Base-by-base conservation (phyloP, 2,329 filamentous ascomycete species). In the Aspergillus costaricaensis region DNA sequence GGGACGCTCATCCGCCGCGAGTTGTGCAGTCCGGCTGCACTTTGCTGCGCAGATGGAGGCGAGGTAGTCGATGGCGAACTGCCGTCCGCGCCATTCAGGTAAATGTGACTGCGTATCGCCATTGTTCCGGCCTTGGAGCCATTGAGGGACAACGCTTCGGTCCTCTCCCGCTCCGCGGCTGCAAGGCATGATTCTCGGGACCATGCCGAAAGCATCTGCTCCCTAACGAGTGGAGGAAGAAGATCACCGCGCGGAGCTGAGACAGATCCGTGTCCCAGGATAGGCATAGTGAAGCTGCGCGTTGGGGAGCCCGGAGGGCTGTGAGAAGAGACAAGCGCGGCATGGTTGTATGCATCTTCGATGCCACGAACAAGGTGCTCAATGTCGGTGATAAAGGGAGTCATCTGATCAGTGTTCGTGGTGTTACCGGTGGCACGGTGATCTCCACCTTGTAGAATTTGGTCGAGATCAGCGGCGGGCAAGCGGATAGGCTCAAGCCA, bases 171-270 rank as follows among this genome's bases (percentile, higher is more conserved):
- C 61, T 90, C 86, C 52, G 91, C 83, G 39, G 85, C 82, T 10
- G 88, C 85, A 55, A 95, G 79, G 32, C 90, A 90, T 14, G 81
- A 78, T 21, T 96, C 92, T 70, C 88, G 88, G 41, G 87, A 89
- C 94, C 94, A 97, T 51, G 91, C 86, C 19, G 85, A 81, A 59
- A 92, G 79, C 85, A 97, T 91, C 66, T 91, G 85, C 63, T 95
- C 91, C 65, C 84, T 87, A 67, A 92, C 85, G 27, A 81, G 82
- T 15, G 80, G 74, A 0, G 92, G 90, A 2, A 96, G 79, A 59
- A 88, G 83, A n/a, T 78, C 75, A 38, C 82, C 80, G 73, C 55
- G 73, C 61, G 65, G 69, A 3, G 60, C 64, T 1, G 76, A 70
- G 8, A 77, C 57, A 70, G 78, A 27, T 71, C 72, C 56, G 76